Evolutionary conservation across 257 asterid species (phyloP).

Genomic region (Solanum ossicruentum): DNA sequence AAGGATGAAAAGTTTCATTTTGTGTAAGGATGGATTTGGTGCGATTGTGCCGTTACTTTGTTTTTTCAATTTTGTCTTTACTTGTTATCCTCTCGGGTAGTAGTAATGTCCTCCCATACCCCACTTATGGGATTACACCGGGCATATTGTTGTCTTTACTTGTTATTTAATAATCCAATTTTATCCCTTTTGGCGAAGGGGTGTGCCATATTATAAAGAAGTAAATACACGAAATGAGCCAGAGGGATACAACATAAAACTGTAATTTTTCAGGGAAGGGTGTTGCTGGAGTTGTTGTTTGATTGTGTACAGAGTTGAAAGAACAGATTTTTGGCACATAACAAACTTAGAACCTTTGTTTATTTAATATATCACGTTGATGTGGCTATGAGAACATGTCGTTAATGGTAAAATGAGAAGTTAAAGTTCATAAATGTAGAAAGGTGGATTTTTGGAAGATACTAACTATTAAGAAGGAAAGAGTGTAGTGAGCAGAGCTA

Average conservation of each 20-base stretch:
- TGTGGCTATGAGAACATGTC: neutral
- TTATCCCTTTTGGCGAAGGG: too few relatives aligned
- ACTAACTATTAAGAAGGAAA: neutral
- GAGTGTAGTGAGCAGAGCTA: neutral
- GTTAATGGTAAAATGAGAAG: neutral
- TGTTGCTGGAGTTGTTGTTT: neutral
- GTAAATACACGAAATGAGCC: neutral
- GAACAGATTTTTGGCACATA: neutral
- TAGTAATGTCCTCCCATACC: too few relatives aligned
- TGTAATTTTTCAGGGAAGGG: neutral
- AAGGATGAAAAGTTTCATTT: too few relatives aligned
- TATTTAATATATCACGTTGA: neutral
- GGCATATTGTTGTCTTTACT: too few relatives aligned
- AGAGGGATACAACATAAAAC: neutral
- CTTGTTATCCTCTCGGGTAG: too few relatives aligned
- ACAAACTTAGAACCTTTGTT: neutral
- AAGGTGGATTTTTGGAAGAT: neutral
- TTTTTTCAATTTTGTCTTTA: too few relatives aligned
- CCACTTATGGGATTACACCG: too few relatives aligned
- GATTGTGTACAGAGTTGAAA: neutral
- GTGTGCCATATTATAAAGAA: neutral
- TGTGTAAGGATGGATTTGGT: too few relatives aligned
- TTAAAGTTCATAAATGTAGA: neutral
- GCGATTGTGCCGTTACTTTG: too few relatives aligned
- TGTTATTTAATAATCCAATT: too few relatives aligned